A percentile compares a stretch with the other conserved stretches of the same genome.
These are phyloP conservation scores for Aspergillus sp. DNA, from an alignment of 2,329 filamentous ascomycete species.

Conservation along the genomic window DNA sequence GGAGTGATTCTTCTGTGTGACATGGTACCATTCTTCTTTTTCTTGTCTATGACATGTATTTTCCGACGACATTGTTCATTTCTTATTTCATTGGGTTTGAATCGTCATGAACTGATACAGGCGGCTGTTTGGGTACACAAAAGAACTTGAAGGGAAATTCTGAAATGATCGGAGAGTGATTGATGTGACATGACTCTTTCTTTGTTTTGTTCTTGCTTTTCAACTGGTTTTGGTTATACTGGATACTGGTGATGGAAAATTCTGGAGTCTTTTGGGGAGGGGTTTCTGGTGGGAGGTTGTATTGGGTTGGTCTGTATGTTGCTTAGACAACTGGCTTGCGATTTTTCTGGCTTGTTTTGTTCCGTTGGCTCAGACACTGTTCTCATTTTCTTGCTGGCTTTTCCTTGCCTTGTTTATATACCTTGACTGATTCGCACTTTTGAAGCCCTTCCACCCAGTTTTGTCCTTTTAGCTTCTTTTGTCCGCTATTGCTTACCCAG, in stretches of 20 bases:
- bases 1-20: neutral
- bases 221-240: constrained; percentile 4
- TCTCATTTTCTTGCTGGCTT: neutral
- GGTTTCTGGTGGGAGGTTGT: neutral
- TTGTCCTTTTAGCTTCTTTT: neutral
- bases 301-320: neutral
- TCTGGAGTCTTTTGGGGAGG: constrained; percentile 16
- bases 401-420: neutral
- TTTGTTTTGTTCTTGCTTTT: constrained; percentile 7
- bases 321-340: neutral
- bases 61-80: neutral
- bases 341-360: neutral
- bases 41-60: neutral
- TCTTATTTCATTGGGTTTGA: neutral
- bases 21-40: neutral
- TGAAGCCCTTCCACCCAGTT: neutral
- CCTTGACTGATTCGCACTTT: neutral
- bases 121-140: neutral
- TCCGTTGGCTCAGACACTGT: neutral
- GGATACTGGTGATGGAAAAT: constrained; percentile 11
- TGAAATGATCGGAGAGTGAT: constrained; percentile 16
- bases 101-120: constrained; percentile 1
- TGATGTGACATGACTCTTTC: constrained; percentile 19
- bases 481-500: neutral
- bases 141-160: constrained; percentile 2